These are phyloP conservation scores for Paracamarosporium sp. DNA, from an alignment of 2,329 filamentous ascomycete genomes.

Conservation along the genomic window DNA sequence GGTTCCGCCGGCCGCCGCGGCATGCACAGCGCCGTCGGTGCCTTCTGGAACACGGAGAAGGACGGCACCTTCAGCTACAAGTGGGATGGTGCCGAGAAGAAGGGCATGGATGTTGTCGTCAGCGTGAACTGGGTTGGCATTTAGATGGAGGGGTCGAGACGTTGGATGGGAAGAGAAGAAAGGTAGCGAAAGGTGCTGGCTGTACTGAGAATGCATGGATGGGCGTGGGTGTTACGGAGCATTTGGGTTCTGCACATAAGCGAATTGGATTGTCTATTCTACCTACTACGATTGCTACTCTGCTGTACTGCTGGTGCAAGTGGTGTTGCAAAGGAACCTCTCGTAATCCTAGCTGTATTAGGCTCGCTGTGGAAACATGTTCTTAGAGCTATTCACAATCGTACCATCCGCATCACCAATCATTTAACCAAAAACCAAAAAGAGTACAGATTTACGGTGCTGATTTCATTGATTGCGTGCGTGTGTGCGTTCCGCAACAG, in stretches of 20 bases:
- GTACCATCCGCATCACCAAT: neutral
- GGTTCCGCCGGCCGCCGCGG: conserved; percentile 82
- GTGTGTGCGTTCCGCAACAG: neutral
- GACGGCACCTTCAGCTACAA: conserved; percentile 92
- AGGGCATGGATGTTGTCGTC: conserved; percentile 61
- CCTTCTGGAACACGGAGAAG: conserved; percentile 90
- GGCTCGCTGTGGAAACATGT: too few relatives aligned
- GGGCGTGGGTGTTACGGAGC: neutral
- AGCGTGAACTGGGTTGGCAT: conserved; percentile 74
- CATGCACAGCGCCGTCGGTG: conserved; percentile 86
- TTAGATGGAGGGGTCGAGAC: conserved; percentile 13
- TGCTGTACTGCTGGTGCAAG: too few relatives aligned
- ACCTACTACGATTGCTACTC: neutral
- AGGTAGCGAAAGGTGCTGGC: neutral
- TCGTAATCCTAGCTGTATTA: too few relatives aligned
- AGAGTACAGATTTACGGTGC: neutral
- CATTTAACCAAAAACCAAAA: neutral
- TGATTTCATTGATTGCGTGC: conserved; percentile 1
- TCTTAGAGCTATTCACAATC: too few relatives aligned
- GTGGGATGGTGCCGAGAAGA: conserved; percentile 67
- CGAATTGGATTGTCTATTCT: neutral
- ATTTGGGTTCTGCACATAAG: neutral
- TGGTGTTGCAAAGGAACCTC: neutral
- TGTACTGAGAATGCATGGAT: neutral
- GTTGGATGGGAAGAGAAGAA: neutral